A percentile compares a stretch with the other conserved stretches of the same genome.
These are phyloP conservation scores for Tolypocladium album DNA, from an alignment of 2,329 filamentous ascomycete genomes.

Conservation along the genomic window DNA sequence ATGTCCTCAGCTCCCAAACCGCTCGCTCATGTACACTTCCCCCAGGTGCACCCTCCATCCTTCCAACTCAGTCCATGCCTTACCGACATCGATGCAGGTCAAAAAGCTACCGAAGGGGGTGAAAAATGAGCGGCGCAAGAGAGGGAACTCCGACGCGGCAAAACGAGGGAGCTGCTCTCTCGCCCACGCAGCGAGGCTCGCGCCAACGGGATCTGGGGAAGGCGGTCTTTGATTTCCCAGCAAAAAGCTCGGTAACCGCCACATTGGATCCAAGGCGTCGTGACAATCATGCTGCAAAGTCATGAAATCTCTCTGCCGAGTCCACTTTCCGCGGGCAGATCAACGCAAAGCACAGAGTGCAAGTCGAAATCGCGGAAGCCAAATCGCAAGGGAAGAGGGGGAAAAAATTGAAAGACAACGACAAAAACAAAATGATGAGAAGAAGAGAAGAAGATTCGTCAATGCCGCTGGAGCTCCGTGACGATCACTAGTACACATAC, in stretches of 20 bases:
- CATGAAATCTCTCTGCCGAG: background rate
- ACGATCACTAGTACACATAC: constrained; percentile 22
- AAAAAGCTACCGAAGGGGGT: background rate
- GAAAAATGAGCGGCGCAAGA: background rate
- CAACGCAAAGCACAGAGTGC: constrained; percentile 1
- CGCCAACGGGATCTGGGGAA: background rate
- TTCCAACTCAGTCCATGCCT: background rate
- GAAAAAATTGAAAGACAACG: constrained; percentile 10
- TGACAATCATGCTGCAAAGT: constrained; percentile 12
- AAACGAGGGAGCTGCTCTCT: background rate
- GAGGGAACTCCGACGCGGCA: background rate
- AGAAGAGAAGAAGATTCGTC: constrained; percentile 13
- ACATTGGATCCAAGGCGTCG: constrained; percentile 6
- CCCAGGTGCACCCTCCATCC: background rate
- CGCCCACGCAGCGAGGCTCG: background rate
- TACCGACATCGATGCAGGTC: background rate
- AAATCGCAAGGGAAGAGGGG: constrained; percentile 7
- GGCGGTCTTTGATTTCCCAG: constrained; percentile 6
- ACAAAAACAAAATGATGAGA: constrained; percentile 7
- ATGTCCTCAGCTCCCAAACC: background rate
- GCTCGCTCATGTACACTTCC: background rate
- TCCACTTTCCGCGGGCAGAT: background rate
- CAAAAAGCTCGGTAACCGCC: constrained; percentile 1
- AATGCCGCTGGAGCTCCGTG: constrained; percentile 15
- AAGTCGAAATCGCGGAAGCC: constrained; percentile 5